Evolutionary conservation across 495 filamentous ascomycete species (phyloP).

Genomic region (Geoglossum glabrum): DNA sequence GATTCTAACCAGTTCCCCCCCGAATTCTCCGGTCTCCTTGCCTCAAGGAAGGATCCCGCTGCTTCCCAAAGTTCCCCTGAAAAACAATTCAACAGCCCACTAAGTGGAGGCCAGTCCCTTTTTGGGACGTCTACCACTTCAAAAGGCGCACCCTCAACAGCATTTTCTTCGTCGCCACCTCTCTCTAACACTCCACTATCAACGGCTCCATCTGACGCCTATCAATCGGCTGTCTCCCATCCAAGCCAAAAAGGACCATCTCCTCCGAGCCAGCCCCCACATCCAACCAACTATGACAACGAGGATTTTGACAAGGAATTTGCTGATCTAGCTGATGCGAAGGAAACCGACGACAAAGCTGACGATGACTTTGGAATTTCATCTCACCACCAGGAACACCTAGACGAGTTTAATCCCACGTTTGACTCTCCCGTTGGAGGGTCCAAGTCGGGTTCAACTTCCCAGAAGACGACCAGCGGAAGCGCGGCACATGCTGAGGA

Average conservation of each 20-base stretch:
- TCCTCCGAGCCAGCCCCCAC: conserved; percentile 19
- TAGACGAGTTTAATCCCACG: conserved; percentile 49
- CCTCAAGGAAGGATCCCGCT: conserved; percentile 42
- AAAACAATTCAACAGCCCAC: conserved; percentile 27
- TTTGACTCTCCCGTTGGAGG: conserved; percentile 30
- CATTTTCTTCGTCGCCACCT: conserved; percentile 12
- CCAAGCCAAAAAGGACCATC: conserved; percentile 14
- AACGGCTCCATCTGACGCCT: conserved; percentile 17
- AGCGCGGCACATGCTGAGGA: conserved; percentile 1
- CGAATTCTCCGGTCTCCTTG: conserved; percentile 44
- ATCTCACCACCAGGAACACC: conserved; percentile 22
- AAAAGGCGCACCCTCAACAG: conserved; percentile 11
- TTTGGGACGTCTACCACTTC: conserved; percentile 13
- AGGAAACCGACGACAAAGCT: conserved; percentile 59
- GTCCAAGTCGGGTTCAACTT: conserved; percentile 6
- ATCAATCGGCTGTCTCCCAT: conserved; percentile 18
- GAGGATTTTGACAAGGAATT: conserved; percentile 71
- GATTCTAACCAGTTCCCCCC: conserved; percentile 30
- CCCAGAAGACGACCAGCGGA: background rate
- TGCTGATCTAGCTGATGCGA: conserved; percentile 69
- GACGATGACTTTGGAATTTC: conserved; percentile 33
- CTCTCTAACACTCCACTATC: conserved; percentile 5
- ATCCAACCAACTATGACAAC: conserved; percentile 32
- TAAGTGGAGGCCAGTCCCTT: conserved; percentile 22
- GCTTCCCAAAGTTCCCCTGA: conserved; percentile 17